These are phyloP conservation scores for Blastomyces parvus DNA, from an alignment of 2,329 filamentous ascomycete species.

Conservation along the genomic window DNA sequence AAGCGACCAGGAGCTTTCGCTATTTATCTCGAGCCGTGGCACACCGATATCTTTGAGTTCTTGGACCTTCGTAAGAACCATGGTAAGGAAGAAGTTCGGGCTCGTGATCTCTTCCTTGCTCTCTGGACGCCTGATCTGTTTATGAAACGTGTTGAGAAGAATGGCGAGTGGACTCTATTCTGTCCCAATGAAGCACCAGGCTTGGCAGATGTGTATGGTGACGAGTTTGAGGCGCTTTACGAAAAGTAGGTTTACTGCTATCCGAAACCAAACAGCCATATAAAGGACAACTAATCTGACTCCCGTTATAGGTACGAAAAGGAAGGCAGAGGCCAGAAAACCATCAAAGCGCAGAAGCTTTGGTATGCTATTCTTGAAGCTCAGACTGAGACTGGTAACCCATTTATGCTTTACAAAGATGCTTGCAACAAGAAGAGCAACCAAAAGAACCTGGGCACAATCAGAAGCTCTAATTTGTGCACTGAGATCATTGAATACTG, in stretches of 20 bases:
- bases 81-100: conserved; percentile 95
- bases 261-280: not conserved
- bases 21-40: conserved; percentile 98
- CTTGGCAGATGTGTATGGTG: conserved; percentile 90
- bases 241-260: conserved; percentile 43
- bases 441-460: conserved; percentile 98
- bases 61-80: conserved; percentile 98
- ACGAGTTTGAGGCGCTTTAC: conserved; percentile 93
- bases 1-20: conserved; percentile 98
- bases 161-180: conserved; percentile 94
- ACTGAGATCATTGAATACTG: conserved; percentile 98
- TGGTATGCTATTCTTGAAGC: conserved; percentile 98
- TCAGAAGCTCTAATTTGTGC: conserved; percentile 97
- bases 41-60: conserved; percentile 95
- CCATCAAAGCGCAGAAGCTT: conserved; percentile 93
- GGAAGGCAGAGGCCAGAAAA: conserved; percentile 78
- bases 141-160: conserved; percentile 99
- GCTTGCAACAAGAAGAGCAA: conserved; percentile 98
- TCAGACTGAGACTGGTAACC: conserved; percentile 97
- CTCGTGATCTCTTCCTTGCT: conserved; percentile 93
- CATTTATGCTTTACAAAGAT: conserved; percentile 99
- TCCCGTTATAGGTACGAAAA: conserved; percentile 59
- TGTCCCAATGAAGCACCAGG: conserved; percentile 95
- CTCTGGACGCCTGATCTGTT: conserved; percentile 98
- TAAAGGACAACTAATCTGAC: conserved; percentile 12